phyloP scores from a whole-genome alignment of 2,329 filamentous ascomycete genomes.

The Colletotrichum sp. region DNA sequence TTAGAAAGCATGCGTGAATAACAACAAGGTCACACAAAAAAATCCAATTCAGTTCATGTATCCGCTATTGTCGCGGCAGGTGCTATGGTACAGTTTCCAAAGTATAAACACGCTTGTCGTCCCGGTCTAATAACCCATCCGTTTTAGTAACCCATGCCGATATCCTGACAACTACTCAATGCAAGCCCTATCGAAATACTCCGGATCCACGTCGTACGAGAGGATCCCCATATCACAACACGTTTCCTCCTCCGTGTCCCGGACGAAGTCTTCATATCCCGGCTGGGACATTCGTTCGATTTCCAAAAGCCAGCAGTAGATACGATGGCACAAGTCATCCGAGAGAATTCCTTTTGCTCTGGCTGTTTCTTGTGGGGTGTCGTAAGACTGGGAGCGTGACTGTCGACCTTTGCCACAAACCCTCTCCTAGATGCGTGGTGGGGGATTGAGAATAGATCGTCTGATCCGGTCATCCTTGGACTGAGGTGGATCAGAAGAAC shows the following conservation, averaged over 20 bases:
- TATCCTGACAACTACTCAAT: not conserved
- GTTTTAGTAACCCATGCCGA: not conserved
- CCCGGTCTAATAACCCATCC: not conserved
- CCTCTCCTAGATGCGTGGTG: not conserved
- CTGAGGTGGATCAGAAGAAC: not conserved
- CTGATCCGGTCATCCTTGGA: not conserved
- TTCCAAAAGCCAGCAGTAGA: not conserved
- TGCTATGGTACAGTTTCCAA: not conserved
- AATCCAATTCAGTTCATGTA: no score
- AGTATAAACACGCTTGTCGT: not conserved
- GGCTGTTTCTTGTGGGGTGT: not conserved
- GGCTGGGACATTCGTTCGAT: not conserved
- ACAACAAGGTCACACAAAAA: no score
- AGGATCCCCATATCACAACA: not conserved
- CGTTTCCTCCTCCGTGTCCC: not conserved
- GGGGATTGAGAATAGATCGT: not conserved
- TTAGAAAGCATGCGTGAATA: no score
- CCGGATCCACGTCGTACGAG: not conserved
- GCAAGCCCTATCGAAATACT: not conserved
- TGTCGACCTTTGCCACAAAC: not conserved
- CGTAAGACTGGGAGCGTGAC: fast-evolving
- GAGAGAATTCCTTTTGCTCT: not conserved
- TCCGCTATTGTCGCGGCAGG: not conserved
- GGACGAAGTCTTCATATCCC: not conserved
- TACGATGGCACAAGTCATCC: not conserved